Evolutionary conservation across 2,329 filamentous ascomycete species (phyloP).

Genomic region (Neoascochyta sp.): DNA sequence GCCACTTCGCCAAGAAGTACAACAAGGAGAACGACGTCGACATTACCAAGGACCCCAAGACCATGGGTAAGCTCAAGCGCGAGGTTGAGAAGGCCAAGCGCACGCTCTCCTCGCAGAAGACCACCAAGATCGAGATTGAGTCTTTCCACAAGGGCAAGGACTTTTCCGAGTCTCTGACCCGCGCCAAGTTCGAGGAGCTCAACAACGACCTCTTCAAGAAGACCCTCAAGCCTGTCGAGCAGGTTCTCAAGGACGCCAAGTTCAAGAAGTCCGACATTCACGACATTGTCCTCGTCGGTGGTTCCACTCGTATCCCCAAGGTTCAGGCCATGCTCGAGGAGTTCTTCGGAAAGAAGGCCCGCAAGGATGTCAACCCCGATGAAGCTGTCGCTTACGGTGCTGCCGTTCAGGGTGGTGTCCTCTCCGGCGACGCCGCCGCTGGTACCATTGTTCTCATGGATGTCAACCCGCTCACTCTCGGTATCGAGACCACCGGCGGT

Average conservation of each 20-base stretch:
- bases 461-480: constrained; percentile 91
- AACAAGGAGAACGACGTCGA: constrained; percentile 98
- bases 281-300: constrained; percentile 96
- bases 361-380: constrained; percentile 99
- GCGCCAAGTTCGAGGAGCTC: constrained; percentile 98
- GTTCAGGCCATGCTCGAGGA: constrained; percentile 92
- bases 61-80: constrained; percentile 99
- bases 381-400: constrained; percentile 98
- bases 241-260: constrained; percentile 97
- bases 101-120: constrained; percentile 88
- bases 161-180: constrained; percentile 96
- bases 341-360: constrained; percentile 96
- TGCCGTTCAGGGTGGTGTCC: constrained; percentile 92
- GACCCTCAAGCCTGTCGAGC: constrained; percentile 97
- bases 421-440: constrained; percentile 81
- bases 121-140: constrained; percentile 92
- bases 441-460: constrained; percentile 89
- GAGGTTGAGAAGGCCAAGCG: constrained; percentile 99
- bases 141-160: constrained; percentile 95
- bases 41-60: constrained; percentile 90
- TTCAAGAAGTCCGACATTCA: constrained; percentile 92
- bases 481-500: constrained; percentile 95
- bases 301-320: constrained; percentile 99
- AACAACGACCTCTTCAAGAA: constrained; percentile 99
- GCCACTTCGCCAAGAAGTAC: constrained; percentile 93